These are phyloP conservation scores for Nidula microcarpa DNA, from an alignment of 768 basidiomycete species.

Conservation along the genomic window DNA sequence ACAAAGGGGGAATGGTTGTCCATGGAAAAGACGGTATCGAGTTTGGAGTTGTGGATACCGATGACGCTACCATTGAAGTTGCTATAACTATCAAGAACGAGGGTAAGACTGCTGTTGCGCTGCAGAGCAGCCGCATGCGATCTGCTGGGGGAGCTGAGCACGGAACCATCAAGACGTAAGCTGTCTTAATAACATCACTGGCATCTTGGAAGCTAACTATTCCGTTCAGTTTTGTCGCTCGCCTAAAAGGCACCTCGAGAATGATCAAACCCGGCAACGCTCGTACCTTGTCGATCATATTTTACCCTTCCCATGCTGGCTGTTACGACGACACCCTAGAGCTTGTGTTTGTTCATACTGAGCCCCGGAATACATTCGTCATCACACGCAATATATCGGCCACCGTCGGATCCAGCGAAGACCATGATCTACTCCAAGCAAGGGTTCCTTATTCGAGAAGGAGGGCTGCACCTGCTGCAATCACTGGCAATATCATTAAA, in stretches of 20 bases:
- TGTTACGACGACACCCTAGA: slow-evolving; percentile 46
- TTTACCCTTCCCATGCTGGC: slow-evolving; percentile 35
- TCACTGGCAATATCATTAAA: slow-evolving; percentile 25
- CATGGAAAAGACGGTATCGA: slow-evolving; percentile 34
- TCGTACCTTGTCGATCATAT: slow-evolving; percentile 23
- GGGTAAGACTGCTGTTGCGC: slow-evolving; percentile 8
- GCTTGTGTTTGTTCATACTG: slow-evolving; percentile 36
- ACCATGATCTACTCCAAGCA: slow-evolving; percentile 45
- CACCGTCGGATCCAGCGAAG: slow-evolving; percentile 44
- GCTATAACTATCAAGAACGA: slow-evolving; percentile 20
- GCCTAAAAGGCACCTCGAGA: slow-evolving; percentile 24
- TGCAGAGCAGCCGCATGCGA: slow-evolving; percentile 19
- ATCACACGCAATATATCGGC: slow-evolving; percentile 44
- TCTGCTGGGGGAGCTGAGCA: slow-evolving; percentile 17
- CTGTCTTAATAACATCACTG: not conserved
- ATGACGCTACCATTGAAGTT: slow-evolving; percentile 18
- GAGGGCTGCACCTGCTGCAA: slow-evolving; percentile 16
- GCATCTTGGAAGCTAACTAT: too few relatives aligned
- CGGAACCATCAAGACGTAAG: slow-evolving; percentile 15
- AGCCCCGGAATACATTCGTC: slow-evolving; percentile 31
- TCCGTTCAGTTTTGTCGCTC: slow-evolving; percentile 3
- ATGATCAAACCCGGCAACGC: slow-evolving; percentile 17
- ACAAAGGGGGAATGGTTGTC: slow-evolving; percentile 45
- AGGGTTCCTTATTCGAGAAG: slow-evolving; percentile 36
- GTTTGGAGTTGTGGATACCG: slow-evolving; percentile 43